These are phyloP conservation scores for Sodiomyces alkalinus DNA, from an alignment of 2,329 filamentous ascomycete genomes.

Conservation along the genomic window DNA sequence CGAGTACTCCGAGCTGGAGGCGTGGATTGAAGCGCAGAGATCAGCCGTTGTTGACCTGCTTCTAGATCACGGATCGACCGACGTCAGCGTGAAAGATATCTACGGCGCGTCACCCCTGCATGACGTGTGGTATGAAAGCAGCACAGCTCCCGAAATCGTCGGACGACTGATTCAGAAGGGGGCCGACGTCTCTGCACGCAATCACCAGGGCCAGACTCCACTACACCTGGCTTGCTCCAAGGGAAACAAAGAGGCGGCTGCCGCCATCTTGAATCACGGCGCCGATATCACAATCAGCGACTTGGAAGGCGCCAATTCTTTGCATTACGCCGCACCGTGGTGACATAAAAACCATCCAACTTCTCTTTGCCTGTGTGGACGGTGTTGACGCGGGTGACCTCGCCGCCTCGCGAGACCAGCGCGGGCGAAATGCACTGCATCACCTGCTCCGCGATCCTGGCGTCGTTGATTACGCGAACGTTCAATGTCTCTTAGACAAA, in stretches of 20 bases:
- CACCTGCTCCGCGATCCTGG: not conserved
- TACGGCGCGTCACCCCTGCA: not conserved
- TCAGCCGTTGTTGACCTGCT: not conserved
- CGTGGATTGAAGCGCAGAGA: not conserved
- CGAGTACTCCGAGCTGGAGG: not conserved
- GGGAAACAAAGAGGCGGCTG: not conserved
- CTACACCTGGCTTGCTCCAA: not conserved
- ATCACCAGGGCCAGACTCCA: not conserved
- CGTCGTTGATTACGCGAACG: not conserved
- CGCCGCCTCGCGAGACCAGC: not conserved
- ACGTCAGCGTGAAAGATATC: not conserved
- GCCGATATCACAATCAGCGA: not conserved
- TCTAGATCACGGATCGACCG: not conserved
- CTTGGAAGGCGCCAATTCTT: not conserved
- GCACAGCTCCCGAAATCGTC: not conserved
- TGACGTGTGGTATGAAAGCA: not conserved
- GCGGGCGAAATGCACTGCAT: not conserved
- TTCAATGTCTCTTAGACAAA: not conserved
- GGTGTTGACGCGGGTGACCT: not conserved
- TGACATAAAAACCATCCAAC: not conserved
- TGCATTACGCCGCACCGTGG: not conserved
- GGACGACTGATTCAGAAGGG: not conserved
- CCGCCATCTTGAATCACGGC: not conserved
- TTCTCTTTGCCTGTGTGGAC: not conserved
- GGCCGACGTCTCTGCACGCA: not conserved